Base-by-base conservation (phyloP, 163 green algal genomes). In the Botryococcus braunii region DNA sequence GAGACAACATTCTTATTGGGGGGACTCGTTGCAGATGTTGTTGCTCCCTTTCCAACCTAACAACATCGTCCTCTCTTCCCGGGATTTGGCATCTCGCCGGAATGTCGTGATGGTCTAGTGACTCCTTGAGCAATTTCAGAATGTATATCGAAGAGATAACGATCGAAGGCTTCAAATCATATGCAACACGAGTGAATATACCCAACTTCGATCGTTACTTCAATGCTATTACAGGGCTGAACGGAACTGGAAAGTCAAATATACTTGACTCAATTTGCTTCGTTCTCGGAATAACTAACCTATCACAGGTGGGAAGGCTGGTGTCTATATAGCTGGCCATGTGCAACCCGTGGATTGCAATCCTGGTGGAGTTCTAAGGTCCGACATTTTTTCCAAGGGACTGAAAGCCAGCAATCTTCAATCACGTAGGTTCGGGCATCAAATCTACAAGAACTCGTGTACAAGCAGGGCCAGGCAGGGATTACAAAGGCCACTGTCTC, bases 211-310 rank as follows among this genome's bases (percentile, higher is more conserved):
- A 99, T 78, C 77, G 73, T 8, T 83, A 88, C 48, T 99, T 99
- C 84, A 99, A 99, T 72, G 95, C 95, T 66, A 98, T 99, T 76
- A 98, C 95, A 2, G 95, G 82, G 1, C 79, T 99, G 2, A 99
- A 99, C 76, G 95, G 95, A 47, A 93, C 78, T 29, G 95, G 95
- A n/a, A 99, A 99, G 73, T 96, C 87, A 50, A 99, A 99, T 81
- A 97, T 98, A 69, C 80, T 99, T 60, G 95, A 99, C 83, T 91
- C 91, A 62, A 96, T 99, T 52, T 98, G 94, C 86, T 99, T 99
- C 75, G 92, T 98, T 27, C 78, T 99, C 60, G 95, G 95, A 31
- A 96, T 99, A 69, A 94, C 88, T 25, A 98, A 98, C 69, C 75
- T 98, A 9, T 80, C 77, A 36, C 88, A 96, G 81, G 92, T 91